Evolutionary conservation across 2,329 filamentous ascomycete genomes (phyloP), one percentile per base, ranked within the genome.

Genomic region (Ceratocystis papillata): DNA sequence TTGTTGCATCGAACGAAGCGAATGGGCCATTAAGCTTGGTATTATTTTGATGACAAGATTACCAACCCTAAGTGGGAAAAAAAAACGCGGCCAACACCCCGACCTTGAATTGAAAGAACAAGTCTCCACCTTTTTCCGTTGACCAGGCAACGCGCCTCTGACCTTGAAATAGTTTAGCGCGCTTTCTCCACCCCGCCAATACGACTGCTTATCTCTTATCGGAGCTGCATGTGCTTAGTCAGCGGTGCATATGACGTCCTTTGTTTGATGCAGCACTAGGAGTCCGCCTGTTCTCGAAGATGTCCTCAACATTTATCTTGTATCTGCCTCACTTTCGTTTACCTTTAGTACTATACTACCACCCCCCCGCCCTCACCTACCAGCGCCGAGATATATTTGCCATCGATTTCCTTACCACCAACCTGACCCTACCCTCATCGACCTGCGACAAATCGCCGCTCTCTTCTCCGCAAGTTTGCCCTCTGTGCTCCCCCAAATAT

Each of bases 171-270:
- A 1, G 17, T 2, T 37, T 59, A 37, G 28, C 28, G 55, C 55
- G 25, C 4, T 20, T 59, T 30, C 22, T 25, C 7, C 55, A 33
- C 61, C 61, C 61, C 61, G 61, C 61, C 28, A 48, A 33, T 22
- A 12, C 25, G 33, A n/a, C 60, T 22, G 5, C 61, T 67, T 67
- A 67, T 67, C 65, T 25, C 22, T 65, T 33, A 55, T 22, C 37
- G 25, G 55, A 44, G n/a, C 46, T 45, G 20, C 25, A 25, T 8
- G 6, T 41, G 37, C 65, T 67, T 67, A 67, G 46, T 67, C 65
- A 67, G 48, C 60, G 15, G 65, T 20, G 22, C 65, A 63, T 59
- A 67, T 67, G 65, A 67, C 65, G 65, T 67, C 65, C 20, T 55
- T 28, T 50, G 62, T 63, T 50, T 63, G 41, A 28, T 22, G 17